Evolutionary conservation across 2,329 filamentous ascomycete genomes (phyloP).

Genomic region (Xylariaceae sp.): DNA sequence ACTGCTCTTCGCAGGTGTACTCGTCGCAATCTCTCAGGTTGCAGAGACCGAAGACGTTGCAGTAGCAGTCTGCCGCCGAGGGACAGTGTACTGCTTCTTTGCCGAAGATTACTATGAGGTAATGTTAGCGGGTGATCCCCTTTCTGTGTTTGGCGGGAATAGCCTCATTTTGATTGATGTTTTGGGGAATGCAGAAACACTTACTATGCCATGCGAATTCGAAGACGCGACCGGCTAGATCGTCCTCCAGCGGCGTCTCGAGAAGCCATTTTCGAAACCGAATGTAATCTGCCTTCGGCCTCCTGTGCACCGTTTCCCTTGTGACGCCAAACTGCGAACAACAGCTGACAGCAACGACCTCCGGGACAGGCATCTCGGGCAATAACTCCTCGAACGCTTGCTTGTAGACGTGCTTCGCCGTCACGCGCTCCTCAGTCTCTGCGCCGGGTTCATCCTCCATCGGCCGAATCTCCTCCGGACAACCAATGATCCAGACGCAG

Average conservation of each 20-base stretch:
- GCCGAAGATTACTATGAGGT: constrained; percentile 55
- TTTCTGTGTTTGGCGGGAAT: not conserved
- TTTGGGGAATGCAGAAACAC: constrained; percentile 27
- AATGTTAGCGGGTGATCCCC: not conserved
- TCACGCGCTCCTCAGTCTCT: constrained; percentile 33
- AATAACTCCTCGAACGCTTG: constrained; percentile 40
- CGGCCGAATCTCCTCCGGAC: constrained; percentile 44
- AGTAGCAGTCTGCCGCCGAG: constrained; percentile 57
- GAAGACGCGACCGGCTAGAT: constrained; percentile 53
- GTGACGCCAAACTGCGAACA: constrained; percentile 63
- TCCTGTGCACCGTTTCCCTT: constrained; percentile 43
- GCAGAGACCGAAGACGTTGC: constrained; percentile 61
- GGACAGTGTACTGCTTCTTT: constrained; percentile 57
- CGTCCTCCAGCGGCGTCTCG: constrained; percentile 49
- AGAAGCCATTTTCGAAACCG: constrained; percentile 56
- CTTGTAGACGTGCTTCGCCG: constrained; percentile 40
- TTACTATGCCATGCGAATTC: constrained; percentile 63
- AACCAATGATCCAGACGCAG: constrained; percentile 55
- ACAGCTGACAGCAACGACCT: constrained; percentile 51
- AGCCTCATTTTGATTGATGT: not conserved
- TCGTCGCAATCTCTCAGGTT: constrained; percentile 35
- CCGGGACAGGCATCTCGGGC: constrained; percentile 40
- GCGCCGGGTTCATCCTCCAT: constrained; percentile 34
- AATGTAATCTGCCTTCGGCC: constrained; percentile 49
- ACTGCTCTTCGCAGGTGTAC: constrained; percentile 51